Base-by-base conservation (phyloP, 2,329 filamentous ascomycete genomes). In the Apiospora malaysiana region DNA sequence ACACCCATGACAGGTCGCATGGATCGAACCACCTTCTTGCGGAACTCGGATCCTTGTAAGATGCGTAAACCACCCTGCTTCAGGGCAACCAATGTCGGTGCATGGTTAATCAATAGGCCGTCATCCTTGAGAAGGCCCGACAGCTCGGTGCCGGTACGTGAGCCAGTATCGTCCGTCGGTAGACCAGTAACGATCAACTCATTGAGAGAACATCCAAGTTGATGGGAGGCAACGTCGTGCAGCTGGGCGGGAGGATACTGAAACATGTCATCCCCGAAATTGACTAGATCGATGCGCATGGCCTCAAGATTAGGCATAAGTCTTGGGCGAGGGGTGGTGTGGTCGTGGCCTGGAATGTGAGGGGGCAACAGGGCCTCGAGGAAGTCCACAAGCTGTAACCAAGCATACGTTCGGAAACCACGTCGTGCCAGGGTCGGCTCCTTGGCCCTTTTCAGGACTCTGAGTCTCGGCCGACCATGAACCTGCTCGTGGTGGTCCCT, bases 351-450 rank as follows among this genome's bases (percentile, higher is more conserved):
- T 7, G 86, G 85, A 70, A 86, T 83, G 74, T 82, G 86, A 0
- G 87, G 87, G 2, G 87, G 83, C n/a, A 85, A 80, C 69, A 89
- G 76, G 6, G 84, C 86, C 68, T 82, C 79, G 27, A 89, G 78
- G 70, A 88, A 89, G 75, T 89, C 87, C 16, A 84, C 79, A 42
- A 88, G 80, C 74, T 88, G 87, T 45, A 82, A 82, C 86, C 86
- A 89, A 3, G 85, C 82, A 76, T 89, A 89, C 74, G 84, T 85
- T 66, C 86, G 84, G 72, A 89, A 88, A 23, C 86, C 86, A 27
- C 83, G 82, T n/a, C 85, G 83, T 42, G 85, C 81, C 37, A 87
- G 79, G 18, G 80, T 84, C 2, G 82, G 81, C 69, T 87, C 86
- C 51, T 81, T 84, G 25, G 82, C 79, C 1, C 86, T 82, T 43